Conservation (phyloP, 2,329 filamentous ascomycete species). For the Arthrobotrys entomopaga region DNA sequence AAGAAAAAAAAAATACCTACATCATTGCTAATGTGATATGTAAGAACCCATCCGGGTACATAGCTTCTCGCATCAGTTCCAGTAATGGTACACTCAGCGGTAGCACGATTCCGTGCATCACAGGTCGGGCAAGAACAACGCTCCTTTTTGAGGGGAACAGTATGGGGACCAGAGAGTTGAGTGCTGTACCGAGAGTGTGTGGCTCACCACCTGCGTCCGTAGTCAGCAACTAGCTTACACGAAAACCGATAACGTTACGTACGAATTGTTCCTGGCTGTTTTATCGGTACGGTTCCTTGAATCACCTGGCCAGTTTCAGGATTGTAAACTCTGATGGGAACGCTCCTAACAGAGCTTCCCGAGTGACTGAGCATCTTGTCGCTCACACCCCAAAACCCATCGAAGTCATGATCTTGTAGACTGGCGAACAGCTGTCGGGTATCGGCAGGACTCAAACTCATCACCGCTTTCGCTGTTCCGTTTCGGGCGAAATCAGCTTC, state of each 20-base stretch:
- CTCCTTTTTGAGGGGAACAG: slow-evolving; percentile 89
- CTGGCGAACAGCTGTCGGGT: slow-evolving; percentile 82
- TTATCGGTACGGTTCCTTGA: slow-evolving; percentile 58
- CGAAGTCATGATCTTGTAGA: slow-evolving; percentile 79
- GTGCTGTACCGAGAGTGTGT: slow-evolving; percentile 78
- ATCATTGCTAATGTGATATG: slow-evolving; percentile 59
- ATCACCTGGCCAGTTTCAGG: slow-evolving; percentile 68
- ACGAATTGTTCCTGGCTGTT: slow-evolving; percentile 76
- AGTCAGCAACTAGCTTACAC: slow-evolving; percentile 61
- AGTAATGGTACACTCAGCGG: slow-evolving; percentile 83
- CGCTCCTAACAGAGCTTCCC: slow-evolving; percentile 77
- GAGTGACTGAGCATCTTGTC: slow-evolving; percentile 77
- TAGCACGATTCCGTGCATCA: slow-evolving; percentile 85
- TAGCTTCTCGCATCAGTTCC: slow-evolving; percentile 81
- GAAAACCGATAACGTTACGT: slow-evolving; percentile 72
- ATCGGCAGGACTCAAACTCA: slow-evolving; percentile 85
- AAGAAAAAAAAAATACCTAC: slow-evolving; percentile 45
- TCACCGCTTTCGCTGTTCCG: slow-evolving; percentile 87
- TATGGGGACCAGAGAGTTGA: slow-evolving; percentile 78
- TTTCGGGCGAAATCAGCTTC: slow-evolving; percentile 88
- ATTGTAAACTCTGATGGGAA: slow-evolving; percentile 90
- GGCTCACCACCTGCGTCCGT: slow-evolving; percentile 63
- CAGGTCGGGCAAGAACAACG: slow-evolving; percentile 81
- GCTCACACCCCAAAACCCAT: slow-evolving; percentile 78
- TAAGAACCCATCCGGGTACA: slow-evolving; percentile 84